Evolutionary conservation across 2,329 filamentous ascomycete species (phyloP).

Genomic region (Scedosporium aurantiacum): DNA sequence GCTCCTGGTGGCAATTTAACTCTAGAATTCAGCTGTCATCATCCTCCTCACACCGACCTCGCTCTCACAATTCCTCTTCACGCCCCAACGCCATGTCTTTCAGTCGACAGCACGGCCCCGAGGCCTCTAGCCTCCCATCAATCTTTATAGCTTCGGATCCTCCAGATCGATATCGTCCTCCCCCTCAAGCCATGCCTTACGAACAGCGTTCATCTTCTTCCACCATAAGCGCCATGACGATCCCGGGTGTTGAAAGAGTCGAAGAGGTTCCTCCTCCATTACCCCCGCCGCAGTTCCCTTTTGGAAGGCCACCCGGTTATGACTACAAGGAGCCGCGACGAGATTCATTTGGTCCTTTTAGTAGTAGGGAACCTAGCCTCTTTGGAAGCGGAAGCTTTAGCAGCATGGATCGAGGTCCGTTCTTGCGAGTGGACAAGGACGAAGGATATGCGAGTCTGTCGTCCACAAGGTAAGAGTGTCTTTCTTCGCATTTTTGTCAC

Average conservation of each 20-base stretch:
- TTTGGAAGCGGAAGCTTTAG: constrained; percentile 24
- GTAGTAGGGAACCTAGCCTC: constrained; percentile 3
- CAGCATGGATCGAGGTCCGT: constrained; percentile 21
- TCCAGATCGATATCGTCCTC: constrained; percentile 1
- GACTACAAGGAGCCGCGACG: constrained; percentile 6
- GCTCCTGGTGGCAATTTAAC: background rate
- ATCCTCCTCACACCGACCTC: background rate
- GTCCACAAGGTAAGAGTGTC: constrained; percentile 22
- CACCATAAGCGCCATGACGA: constrained; percentile 10
- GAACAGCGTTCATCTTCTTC: constrained; percentile 4
- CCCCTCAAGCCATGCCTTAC: constrained; percentile 1
- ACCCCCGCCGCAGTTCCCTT: constrained; percentile 8
- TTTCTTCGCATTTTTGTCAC: constrained; percentile 1
- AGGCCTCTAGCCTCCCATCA: constrained; percentile 8
- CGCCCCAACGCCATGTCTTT: constrained; percentile 7
- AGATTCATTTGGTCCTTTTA: constrained; percentile 8
- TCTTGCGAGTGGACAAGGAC: constrained; percentile 20
- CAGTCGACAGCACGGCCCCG: constrained; percentile 7
- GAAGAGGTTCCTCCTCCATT: constrained; percentile 10
- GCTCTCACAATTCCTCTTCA: background rate
- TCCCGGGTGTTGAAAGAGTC: constrained; percentile 7
- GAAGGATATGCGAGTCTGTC: constrained; percentile 34
- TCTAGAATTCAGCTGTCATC: constrained; percentile 1
- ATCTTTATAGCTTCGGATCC: constrained; percentile 9
- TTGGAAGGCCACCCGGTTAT: constrained; percentile 8